Conservation (phyloP, 192 early-diverging fungal genomes). For the Backusella circina region DNA sequence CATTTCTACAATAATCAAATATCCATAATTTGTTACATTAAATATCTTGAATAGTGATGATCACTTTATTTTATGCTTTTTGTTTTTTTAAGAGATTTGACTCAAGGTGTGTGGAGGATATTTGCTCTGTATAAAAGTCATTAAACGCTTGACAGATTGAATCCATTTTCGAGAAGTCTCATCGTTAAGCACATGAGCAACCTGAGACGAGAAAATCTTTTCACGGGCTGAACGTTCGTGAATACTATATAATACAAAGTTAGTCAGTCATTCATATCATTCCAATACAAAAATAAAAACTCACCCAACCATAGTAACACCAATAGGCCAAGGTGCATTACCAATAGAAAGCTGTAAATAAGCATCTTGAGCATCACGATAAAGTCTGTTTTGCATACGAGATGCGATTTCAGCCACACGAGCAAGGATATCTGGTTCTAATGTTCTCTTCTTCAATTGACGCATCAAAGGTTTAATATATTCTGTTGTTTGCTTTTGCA, state of each 20-base stretch:
- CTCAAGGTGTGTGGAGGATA: constrained; percentile 73
- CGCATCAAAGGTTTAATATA: constrained; percentile 93
- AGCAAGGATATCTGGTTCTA: constrained; percentile 85
- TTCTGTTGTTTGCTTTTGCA: constrained; percentile 79
- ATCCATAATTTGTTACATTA: too few relatives aligned
- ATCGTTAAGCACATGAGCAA: constrained; percentile 97
- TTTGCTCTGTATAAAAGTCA: constrained; percentile 91
- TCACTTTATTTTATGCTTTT: background rate
- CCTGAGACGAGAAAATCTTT: constrained; percentile 92
- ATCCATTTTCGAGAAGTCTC: constrained; percentile 98
- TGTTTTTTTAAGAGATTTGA: constrained; percentile 24
- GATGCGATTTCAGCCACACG: constrained; percentile 88
- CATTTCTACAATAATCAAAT: too few relatives aligned
- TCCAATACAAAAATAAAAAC: constrained; percentile 15
- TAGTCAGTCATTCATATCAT: background rate
- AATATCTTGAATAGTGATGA: background rate
- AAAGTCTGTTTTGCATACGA: constrained; percentile 82
- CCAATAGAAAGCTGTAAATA: constrained; percentile 95
- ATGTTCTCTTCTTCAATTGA: constrained; percentile 65
- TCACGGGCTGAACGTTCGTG: constrained; percentile 96
- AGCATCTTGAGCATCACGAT: constrained; percentile 88
- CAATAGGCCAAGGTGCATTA: constrained; percentile 98
- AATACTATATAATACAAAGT: constrained; percentile 62
- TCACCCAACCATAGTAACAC: constrained; percentile 90
- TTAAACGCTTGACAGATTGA: constrained; percentile 93